Percentiles rank a stretch among this genome's conserved stretches.
These are phyloP conservation scores for Penicillium hordei DNA, from an alignment of 2,329 filamentous ascomycete species.

Conservation along the genomic window DNA sequence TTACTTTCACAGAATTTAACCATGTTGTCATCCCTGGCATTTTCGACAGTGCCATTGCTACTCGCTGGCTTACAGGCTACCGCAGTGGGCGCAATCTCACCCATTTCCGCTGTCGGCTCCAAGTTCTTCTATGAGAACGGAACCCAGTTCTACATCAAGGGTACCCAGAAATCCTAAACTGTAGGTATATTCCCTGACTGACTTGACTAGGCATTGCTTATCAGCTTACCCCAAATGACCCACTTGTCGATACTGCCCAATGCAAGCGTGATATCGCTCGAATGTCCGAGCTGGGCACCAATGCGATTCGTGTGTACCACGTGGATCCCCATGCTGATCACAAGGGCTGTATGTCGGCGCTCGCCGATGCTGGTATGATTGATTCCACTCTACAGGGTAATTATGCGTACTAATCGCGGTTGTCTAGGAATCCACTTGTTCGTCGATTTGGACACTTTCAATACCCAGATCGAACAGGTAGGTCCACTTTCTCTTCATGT, in stretches of 20 bases:
- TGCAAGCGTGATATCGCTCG: conserved; percentile 71
- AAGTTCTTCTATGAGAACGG: conserved; percentile 85
- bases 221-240: conserved; percentile 66
- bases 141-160: conserved; percentile 81
- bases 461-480: conserved; percentile 47
- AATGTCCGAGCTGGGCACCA: conserved; percentile 79
- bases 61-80: conserved; percentile 29
- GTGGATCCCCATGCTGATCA: conserved; percentile 73
- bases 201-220: conserved; percentile 68
- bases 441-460: conserved; percentile 68
- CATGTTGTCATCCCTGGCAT: conserved; percentile 25
- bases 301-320: conserved; percentile 85
- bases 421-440: conserved; percentile 64
- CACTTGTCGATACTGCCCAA: conserved; percentile 72
- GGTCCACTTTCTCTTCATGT: not conserved
- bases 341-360: conserved; percentile 74
- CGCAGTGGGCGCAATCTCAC: conserved; percentile 49
- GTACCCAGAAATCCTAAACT: conserved; percentile 45
- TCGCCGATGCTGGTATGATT: conserved; percentile 68
- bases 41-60: conserved; percentile 23
- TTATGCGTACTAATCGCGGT: not conserved
- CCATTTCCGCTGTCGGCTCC: conserved; percentile 65
- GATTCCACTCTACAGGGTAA: not conserved
- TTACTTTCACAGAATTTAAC: conserved; percentile 8
- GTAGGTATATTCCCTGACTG: conserved; percentile 9